Conservation (phyloP, 2,329 filamentous ascomycete species). For the Waltergamsia citrina region DNA sequence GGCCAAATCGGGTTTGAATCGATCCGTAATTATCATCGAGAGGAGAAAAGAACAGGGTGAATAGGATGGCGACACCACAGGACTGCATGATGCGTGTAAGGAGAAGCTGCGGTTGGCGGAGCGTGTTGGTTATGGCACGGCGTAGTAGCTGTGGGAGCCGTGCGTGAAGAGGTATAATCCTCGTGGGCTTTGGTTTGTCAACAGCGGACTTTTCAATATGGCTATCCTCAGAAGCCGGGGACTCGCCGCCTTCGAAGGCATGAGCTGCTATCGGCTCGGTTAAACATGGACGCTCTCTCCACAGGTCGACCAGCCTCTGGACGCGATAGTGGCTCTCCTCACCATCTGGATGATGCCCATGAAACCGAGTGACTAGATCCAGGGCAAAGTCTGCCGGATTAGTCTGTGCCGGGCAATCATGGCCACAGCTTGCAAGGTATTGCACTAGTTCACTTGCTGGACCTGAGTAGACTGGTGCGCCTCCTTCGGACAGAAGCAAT, state of each 20-base stretch:
- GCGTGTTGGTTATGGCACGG: slow-evolving; percentile 59
- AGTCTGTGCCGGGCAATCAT: slow-evolving; percentile 56
- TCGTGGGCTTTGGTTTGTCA: no score
- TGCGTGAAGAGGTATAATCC: no score
- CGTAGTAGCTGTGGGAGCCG: slow-evolving; percentile 60
- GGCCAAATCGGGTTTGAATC: slow-evolving; percentile 65
- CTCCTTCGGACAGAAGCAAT: slow-evolving; percentile 60
- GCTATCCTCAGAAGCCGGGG: no score
- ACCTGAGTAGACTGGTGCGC: slow-evolving; percentile 59
- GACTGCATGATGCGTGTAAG: slow-evolving; percentile 60
- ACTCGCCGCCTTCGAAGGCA: no score
- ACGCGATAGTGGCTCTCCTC: slow-evolving; percentile 54
- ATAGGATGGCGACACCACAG: slow-evolving; percentile 50
- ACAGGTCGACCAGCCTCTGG: slow-evolving; percentile 47
- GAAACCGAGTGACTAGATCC: slow-evolving; percentile 66
- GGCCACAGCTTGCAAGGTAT: slow-evolving; percentile 52
- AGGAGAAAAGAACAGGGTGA: slow-evolving; percentile 63
- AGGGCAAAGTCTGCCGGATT: slow-evolving; percentile 73
- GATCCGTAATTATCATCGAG: slow-evolving; percentile 58
- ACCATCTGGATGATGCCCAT: slow-evolving; percentile 57
- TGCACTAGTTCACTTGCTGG: slow-evolving; percentile 52
- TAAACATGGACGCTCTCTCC: slow-evolving; percentile 53
- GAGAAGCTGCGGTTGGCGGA: slow-evolving; percentile 54
- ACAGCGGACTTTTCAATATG: no score
- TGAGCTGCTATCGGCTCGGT: no score